Evolutionary conservation across 1,139 yeast genomes (phyloP).

Genomic region (Taphrina deformans): DNA sequence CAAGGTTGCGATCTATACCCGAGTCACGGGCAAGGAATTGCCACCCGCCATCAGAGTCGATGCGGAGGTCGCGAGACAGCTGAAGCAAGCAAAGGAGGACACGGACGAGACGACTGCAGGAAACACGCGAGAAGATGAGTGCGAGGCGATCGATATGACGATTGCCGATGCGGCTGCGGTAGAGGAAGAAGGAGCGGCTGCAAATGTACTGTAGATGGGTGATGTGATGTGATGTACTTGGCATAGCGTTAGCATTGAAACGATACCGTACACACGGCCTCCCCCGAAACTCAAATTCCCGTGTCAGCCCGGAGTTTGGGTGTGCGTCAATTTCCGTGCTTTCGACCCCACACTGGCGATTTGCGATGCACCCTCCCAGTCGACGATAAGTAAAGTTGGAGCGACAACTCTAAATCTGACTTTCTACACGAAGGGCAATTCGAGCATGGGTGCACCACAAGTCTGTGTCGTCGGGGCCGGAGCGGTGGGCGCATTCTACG

Average conservation of each 20-base stretch:
- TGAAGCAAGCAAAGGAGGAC: neutral
- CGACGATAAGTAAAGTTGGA: too few species aligned
- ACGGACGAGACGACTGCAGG: neutral
- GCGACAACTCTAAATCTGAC: too few species aligned
- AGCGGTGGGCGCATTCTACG: conserved; percentile 65
- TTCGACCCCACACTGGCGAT: too few species aligned
- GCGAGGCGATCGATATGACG: neutral
- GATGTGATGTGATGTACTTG: neutral
- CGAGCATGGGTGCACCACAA: neutral
- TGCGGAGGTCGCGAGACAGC: neutral
- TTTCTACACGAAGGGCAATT: too few species aligned
- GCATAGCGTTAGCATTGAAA: neutral
- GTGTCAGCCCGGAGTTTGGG: too few species aligned
- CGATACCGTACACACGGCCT: too few species aligned
- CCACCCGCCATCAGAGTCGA: conserved; percentile 25
- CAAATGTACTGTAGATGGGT: neutral
- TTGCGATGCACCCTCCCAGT: too few species aligned
- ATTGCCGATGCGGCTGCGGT: conserved; percentile 2
- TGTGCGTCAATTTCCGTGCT: too few species aligned
- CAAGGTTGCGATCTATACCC: conserved; percentile 28
- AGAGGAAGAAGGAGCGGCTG: conserved; percentile 16
- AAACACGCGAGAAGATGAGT: neutral
- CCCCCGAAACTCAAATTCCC: too few species aligned
- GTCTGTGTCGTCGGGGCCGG: conserved; percentile 66
- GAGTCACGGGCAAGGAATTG: conserved; percentile 16